Evolutionary conservation across 768 basidiomycete genomes (phyloP).

Genomic region (Termitomyces sp.): DNA sequence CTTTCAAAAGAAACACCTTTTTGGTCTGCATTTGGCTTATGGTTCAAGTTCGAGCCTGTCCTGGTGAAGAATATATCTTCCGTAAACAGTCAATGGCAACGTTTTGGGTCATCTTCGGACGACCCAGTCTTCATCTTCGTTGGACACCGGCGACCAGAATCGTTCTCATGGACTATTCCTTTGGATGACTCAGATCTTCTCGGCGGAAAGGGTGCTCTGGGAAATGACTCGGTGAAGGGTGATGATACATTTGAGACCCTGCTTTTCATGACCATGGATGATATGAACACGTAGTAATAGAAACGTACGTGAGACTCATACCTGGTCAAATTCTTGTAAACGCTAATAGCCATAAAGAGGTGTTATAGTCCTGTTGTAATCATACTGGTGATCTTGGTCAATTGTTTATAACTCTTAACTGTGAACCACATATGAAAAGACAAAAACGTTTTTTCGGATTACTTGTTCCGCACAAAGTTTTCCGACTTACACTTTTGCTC

Average conservation of each 20-base stretch:
- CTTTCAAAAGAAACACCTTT: slow-evolving; percentile 67
- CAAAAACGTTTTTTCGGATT: slow-evolving; percentile 34
- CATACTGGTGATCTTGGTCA: slow-evolving; percentile 30
- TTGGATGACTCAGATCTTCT: slow-evolving; percentile 48
- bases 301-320: background rate
- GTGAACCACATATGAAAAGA: slow-evolving; percentile 34
- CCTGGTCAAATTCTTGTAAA: slow-evolving; percentile 24
- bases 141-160: slow-evolving; percentile 52
- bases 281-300: slow-evolving; percentile 4
- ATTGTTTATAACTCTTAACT: slow-evolving; percentile 24
- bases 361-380: slow-evolving; percentile 47
- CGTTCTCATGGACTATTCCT: slow-evolving; percentile 52
- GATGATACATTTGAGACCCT: slow-evolving; percentile 74
- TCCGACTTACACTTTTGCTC: slow-evolving; percentile 27
- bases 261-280: slow-evolving; percentile 39
- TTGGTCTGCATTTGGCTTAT: slow-evolving; percentile 76
- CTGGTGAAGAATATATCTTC: slow-evolving; percentile 24
- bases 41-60: slow-evolving; percentile 64
- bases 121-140: slow-evolving; percentile 56
- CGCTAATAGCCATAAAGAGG: slow-evolving; percentile 51
- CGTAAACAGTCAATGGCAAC: slow-evolving; percentile 25
- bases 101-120: slow-evolving; percentile 35
- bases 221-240: slow-evolving; percentile 35
- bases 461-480: slow-evolving; percentile 42
- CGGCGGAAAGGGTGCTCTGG: slow-evolving; percentile 47